Percentiles rank a stretch among this genome's conserved stretches.
These are phyloP conservation scores for Penicillium psychrofluorescens DNA, from an alignment of 495 filamentous ascomycete species.

Conservation along the genomic window DNA sequence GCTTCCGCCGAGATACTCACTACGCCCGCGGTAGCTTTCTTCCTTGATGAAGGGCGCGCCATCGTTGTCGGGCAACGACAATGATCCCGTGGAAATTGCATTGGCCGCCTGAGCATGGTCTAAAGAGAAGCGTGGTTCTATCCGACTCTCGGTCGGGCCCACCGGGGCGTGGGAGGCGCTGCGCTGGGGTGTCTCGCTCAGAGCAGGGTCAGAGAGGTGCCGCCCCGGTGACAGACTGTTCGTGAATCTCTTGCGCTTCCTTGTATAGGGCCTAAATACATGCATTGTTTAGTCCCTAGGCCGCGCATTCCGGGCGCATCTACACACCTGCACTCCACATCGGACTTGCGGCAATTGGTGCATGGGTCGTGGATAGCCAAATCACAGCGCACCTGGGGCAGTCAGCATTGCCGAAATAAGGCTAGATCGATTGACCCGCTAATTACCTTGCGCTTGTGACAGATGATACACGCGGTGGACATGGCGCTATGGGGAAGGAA, in stretches of 20 bases:
- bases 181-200: constrained; percentile 11
- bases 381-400: constrained; percentile 19
- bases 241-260: constrained; percentile 23
- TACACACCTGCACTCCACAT: constrained; percentile 21
- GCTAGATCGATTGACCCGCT: no score
- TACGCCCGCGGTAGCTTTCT: constrained; percentile 23
- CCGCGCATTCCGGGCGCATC: background rate
- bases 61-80: background rate
- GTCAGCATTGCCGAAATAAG: background rate
- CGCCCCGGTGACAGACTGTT: constrained; percentile 21
- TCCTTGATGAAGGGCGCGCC: constrained; percentile 19
- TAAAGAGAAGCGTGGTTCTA: constrained; percentile 1
- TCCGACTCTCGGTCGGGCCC: constrained; percentile 1
- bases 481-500: constrained; percentile 3
- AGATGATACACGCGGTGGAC: constrained; percentile 23
- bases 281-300: background rate
- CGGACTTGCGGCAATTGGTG: constrained; percentile 21
- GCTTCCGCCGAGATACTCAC: constrained; percentile 21
- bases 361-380: constrained; percentile 21
- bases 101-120: constrained; percentile 1
- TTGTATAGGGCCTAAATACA: constrained; percentile 14
- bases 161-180: constrained; percentile 9
- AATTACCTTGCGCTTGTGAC: constrained; percentile 21
- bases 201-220: constrained; percentile 3
- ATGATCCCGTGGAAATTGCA: background rate